Base-by-base conservation (phyloP, 441 rosid genomes). In the Manihot esculenta region DNA sequence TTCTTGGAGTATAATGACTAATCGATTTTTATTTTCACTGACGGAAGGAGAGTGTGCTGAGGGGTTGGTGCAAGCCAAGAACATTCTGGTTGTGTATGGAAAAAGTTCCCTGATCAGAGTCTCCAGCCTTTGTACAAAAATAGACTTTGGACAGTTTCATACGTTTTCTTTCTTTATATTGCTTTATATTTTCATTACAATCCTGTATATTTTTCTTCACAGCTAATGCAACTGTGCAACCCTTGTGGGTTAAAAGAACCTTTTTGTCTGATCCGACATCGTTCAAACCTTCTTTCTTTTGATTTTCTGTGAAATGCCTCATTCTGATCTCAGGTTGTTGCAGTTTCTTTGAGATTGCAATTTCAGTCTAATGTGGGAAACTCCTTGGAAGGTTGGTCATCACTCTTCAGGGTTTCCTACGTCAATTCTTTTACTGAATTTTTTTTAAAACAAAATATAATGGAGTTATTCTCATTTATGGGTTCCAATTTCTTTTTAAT, bases 81-180 rank as follows among this genome's bases (percentile, higher is more conserved):
- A 71, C 62, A 42, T 62, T 53, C 78, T 63, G 54, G 68, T 62
- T 24, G 26, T 21, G 58, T 5, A 9, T 47, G 66, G 67, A 33
- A 64, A 63, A 69, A 51, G 64, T 67, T 71, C 65, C 74, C 80
- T 20, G 68, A 63, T 51, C 57, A 69, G 64, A 60, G 72, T 70
- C 76, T 47, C 66, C 74, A 67, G 60, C 62, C 30, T 63, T 26
- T 82, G 83, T 84, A 82, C 83, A 80, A 80, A 79, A 67, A 35
- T 54, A 72, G 80, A 71, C 73, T 15, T 55, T 30, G 12, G 62
- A 58, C 68, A 54, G 49, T 60, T 66, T 70, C 30, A 58, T 50
- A 68, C 74, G 15, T 27, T 24, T 64, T 27, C 51, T 69, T 55
- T 62, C 49, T 45, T 18, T 35, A 35, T 6, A 2, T 35, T 35